Conservation (phyloP, 371 early-diverging fungal genomes). For the Parasitella parasitica region DNA sequence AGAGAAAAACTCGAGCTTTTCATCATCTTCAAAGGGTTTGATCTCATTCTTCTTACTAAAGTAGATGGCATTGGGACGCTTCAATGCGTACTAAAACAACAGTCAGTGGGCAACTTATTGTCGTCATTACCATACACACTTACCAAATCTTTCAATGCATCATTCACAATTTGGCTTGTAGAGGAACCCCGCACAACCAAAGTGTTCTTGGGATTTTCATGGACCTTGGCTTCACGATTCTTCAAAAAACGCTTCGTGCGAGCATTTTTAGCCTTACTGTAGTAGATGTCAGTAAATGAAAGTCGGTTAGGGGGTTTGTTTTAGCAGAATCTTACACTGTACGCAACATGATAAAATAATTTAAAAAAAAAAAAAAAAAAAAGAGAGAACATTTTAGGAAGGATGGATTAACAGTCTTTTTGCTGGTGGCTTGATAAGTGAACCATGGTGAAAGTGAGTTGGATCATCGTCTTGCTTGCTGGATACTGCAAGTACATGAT, state of each 20-base stretch:
- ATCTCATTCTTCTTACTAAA: slow-evolving; percentile 94
- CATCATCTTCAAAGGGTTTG: slow-evolving; percentile 94
- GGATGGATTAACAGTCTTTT: not conserved
- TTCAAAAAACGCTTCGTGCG: slow-evolving; percentile 83
- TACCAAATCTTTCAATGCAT: slow-evolving; percentile 90
- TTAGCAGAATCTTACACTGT: slow-evolving; percentile 52
- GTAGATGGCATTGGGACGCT: slow-evolving; percentile 86
- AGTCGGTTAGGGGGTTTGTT: not conserved
- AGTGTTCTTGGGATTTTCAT: slow-evolving; percentile 90
- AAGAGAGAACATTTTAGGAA: not conserved
- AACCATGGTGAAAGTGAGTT: too few relatives aligned
- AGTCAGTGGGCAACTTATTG: too few relatives aligned
- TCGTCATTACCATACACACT: slow-evolving; percentile 2
- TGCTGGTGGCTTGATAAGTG: slow-evolving; percentile 7
- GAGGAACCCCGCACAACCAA: slow-evolving; percentile 86
- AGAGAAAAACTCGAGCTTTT: slow-evolving; percentile 88
- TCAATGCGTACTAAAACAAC: slow-evolving; percentile 81
- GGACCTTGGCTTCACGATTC: slow-evolving; percentile 86
- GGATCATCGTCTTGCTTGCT: too few relatives aligned
- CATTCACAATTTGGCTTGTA: slow-evolving; percentile 82
- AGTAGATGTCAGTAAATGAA: not conserved
- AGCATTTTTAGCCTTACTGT: slow-evolving; percentile 80
- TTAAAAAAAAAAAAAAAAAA: not conserved
- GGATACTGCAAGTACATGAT: too few relatives aligned
- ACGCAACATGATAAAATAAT: slow-evolving; percentile 39